Evolutionary conservation across 2,329 filamentous ascomycete genomes (phyloP).

Genomic region (Aspergillus jensenii): DNA sequence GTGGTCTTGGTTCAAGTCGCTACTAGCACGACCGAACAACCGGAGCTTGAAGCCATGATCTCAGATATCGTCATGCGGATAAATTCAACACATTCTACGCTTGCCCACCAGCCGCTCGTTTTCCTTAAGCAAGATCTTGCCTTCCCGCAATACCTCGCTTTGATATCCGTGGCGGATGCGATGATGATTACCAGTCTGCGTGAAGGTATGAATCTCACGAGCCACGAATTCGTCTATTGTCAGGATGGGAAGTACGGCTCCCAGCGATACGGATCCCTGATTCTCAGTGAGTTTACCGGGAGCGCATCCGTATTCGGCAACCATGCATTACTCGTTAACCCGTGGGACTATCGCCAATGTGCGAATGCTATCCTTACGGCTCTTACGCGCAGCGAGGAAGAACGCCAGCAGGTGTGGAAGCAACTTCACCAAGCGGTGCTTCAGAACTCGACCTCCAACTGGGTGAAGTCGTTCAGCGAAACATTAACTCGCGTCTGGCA

Average conservation of each 20-base stretch:
- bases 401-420: slow-evolving; percentile 73
- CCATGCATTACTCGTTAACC: slow-evolving; percentile 82
- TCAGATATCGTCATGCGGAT: slow-evolving; percentile 94
- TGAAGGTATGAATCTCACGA: slow-evolving; percentile 96
- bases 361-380: slow-evolving; percentile 82
- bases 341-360: slow-evolving; percentile 90
- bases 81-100: slow-evolving; percentile 85
- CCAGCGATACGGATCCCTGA: slow-evolving; percentile 84
- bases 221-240: slow-evolving; percentile 89
- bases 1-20: slow-evolving; percentile 93
- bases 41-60: slow-evolving; percentile 81
- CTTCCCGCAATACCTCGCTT: slow-evolving; percentile 87
- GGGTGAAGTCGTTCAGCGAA: slow-evolving; percentile 74
- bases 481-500: slow-evolving; percentile 74
- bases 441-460: slow-evolving; percentile 79
- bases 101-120: slow-evolving; percentile 88
- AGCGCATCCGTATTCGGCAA: slow-evolving; percentile 82
- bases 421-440: slow-evolving; percentile 72
- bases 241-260: slow-evolving; percentile 75
- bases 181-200: slow-evolving; percentile 94
- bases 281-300: slow-evolving; percentile 92
- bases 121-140: slow-evolving; percentile 95
- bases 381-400: slow-evolving; percentile 73
- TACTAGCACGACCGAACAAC: slow-evolving; percentile 83
- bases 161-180: slow-evolving; percentile 84